A percentile compares a stretch with the other conserved stretches of the same genome.
phyloP scores from a whole-genome alignment of 306 rosid species.

The Pterocarpus macrocarpus region DNA sequence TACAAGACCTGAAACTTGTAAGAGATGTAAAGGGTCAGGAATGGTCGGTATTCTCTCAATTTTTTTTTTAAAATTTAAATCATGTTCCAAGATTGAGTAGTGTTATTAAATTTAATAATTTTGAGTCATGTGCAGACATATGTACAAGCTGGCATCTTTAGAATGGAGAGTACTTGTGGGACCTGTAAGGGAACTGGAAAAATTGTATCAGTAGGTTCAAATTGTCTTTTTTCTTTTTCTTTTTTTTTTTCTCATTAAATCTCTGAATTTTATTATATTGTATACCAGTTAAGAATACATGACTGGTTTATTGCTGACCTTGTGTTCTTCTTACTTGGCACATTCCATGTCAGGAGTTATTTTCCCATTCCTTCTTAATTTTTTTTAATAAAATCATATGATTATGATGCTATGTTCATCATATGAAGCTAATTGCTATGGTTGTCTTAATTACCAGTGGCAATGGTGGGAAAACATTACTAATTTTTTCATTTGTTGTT shows the following conservation, averaged over 20 bases:
- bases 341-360: slow-evolving; percentile 19
- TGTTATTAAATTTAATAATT: slow-evolving; percentile 46
- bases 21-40: slow-evolving; percentile 95
- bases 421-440: slow-evolving; percentile 20
- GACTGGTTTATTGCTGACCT: slow-evolving; percentile 10
- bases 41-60: slow-evolving; percentile 68
- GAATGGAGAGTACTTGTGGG: slow-evolving; percentile 84
- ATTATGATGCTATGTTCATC: background rate
- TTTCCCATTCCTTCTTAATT: background rate
- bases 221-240: background rate
- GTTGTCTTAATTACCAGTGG: background rate
- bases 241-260: background rate
- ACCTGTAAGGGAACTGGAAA: slow-evolving; percentile 84
- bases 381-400: slow-evolving; percentile 1
- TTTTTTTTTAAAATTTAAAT: background rate
- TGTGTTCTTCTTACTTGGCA: background rate
- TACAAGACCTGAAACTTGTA: slow-evolving; percentile 92
- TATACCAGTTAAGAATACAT: background rate
- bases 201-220: slow-evolving; percentile 74
- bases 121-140: slow-evolving; percentile 63
- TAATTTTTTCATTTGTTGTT: slow-evolving; percentile 28
- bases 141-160: slow-evolving; percentile 89
- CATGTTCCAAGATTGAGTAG: background rate
- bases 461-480: slow-evolving; percentile 10
- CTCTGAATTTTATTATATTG: slow-evolving; percentile 2